Conservation (phyloP, 2,329 filamentous ascomycete species). For the Alternaria incomplexa region DNA sequence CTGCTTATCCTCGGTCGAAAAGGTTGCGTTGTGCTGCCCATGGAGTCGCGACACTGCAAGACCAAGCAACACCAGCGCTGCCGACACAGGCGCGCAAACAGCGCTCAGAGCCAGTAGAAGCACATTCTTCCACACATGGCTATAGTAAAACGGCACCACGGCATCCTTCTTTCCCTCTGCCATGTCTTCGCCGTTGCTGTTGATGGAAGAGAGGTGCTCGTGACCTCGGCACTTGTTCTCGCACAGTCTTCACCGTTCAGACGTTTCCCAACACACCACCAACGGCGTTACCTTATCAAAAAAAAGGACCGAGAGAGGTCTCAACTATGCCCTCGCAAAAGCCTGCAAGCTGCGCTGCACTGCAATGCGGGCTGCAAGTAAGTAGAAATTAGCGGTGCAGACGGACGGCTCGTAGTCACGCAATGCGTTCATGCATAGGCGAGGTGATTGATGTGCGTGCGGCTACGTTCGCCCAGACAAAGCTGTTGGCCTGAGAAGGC, state of each 20-base stretch:
- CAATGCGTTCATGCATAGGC: constrained; percentile 18
- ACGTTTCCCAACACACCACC: constrained; percentile 6
- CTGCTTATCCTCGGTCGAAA: constrained; percentile 22
- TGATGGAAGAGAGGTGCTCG: constrained; percentile 14
- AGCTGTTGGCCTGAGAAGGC: constrained; percentile 1
- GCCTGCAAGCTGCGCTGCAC: background rate
- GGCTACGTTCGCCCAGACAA: constrained; percentile 2
- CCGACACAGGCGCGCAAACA: constrained; percentile 58
- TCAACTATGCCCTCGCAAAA: background rate
- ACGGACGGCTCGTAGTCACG: constrained; percentile 17
- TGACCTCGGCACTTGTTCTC: constrained; percentile 20
- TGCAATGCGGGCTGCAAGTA: constrained; percentile 12
- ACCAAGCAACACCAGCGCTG: constrained; percentile 25
- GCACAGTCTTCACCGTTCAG: constrained; percentile 12
- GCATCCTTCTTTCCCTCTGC: constrained; percentile 11
- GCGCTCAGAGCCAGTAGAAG: constrained; percentile 54
- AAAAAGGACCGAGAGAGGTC: background rate
- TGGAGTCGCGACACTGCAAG: constrained; percentile 33
- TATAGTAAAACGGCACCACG: constrained; percentile 33
- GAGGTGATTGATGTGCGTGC: constrained; percentile 19
- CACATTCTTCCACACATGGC: constrained; percentile 57
- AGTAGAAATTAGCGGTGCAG: constrained; percentile 10
- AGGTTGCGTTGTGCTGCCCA: constrained; percentile 16
- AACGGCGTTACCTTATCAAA: constrained; percentile 8
- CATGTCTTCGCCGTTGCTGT: constrained; percentile 13